Base-by-base conservation (phyloP, 208 protist genomes). In the Angomonas deanei region DNA sequence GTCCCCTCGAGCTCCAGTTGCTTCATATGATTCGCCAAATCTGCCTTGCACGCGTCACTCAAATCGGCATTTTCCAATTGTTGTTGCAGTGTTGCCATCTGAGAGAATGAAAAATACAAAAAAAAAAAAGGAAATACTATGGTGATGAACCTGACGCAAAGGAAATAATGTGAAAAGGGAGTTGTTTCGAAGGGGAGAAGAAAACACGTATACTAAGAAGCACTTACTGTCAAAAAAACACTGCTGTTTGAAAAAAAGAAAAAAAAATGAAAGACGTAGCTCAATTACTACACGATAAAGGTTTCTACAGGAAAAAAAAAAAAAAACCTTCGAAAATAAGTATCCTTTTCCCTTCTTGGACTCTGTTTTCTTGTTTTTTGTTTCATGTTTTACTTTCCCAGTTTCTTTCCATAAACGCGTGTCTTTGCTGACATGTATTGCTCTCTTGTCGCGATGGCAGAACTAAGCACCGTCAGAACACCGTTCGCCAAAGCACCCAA, bases 81-180 rank as follows among this genome's bases (percentile, higher is more conserved):
- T 3, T 83, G 47, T 36, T 84, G 65, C 13, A 94, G 77, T 4
- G 77, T 91, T 15, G 78, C 17, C 88, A 94, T 91, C 1, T n/a
- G n/a, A n/a, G n/a, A n/a, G n/a, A n/a, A n/a, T n/a, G n/a, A n/a
- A n/a, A n/a, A n/a, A n/a, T n/a, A n/a, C n/a, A n/a, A n/a, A n/a
- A n/a, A n/a, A n/a, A n/a, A n/a, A n/a, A n/a, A n/a, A n/a, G n/a
- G 13, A 33, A 19, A n/a, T 10, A 32, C 49, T n/a, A n/a, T n/a
- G n/a, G n/a, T n/a, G n/a, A n/a, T n/a, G n/a, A n/a, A n/a, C n/a
- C n/a, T n/a, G n/a, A n/a, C n/a, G n/a, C n/a, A n/a, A n/a, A n/a
- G n/a, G n/a, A n/a, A n/a, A n/a, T n/a, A n/a, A n/a, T n/a, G 27
- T 56, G 27, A 21, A 34, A 11, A 11, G 21, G 6, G 6, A 17